These are phyloP conservation scores for Syzygium aqueum DNA, from an alignment of 345 rosid species.

Conservation along the genomic window DNA sequence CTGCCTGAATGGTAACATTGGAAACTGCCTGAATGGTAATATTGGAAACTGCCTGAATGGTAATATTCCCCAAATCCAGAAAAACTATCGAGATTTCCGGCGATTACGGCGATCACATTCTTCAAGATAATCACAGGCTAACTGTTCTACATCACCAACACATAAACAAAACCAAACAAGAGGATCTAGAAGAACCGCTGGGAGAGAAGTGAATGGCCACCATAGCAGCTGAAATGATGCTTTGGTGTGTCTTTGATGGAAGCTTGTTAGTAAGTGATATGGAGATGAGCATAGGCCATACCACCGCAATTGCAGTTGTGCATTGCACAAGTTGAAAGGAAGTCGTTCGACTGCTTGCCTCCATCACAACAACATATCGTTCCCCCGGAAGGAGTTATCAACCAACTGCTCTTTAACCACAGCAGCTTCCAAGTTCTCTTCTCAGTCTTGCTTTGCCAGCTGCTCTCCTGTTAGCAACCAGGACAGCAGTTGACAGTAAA, in stretches of 20 bases:
- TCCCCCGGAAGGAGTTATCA: not conserved
- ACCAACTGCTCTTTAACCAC: not conserved
- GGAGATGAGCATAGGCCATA: constrained; percentile 5
- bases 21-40: too few species aligned
- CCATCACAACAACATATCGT: not conserved
- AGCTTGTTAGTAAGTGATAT: not conserved
- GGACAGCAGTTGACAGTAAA: not conserved
- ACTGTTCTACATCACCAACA: too few species aligned
- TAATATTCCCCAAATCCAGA: too few species aligned
- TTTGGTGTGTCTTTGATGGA: not conserved
- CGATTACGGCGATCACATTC: too few species aligned
- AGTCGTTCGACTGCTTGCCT: not conserved
- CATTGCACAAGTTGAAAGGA: not conserved
- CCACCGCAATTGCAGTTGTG: constrained; percentile 7
- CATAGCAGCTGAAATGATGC: not conserved
- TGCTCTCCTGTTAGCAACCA: not conserved
- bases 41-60: too few species aligned
- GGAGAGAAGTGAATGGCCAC: not conserved
- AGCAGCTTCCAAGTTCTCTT: not conserved
- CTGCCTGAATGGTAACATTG: too few species aligned
- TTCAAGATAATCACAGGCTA: too few species aligned
- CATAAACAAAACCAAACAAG: not conserved
- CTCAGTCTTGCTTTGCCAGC: not conserved
- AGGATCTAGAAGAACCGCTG: not conserved
- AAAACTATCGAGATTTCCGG: too few species aligned